Conservation (phyloP, 345 rosid genomes). For the thale cress (Arabidopsis thaliana) region TAIR10.1 NC_003076.8:15571001-15571500, state of each 20-base stretch:
- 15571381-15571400: background rate
- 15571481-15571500: slow-evolving; percentile 31
- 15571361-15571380: background rate
- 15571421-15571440: slow-evolving; percentile 4
- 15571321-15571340: no score
- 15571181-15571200: background rate
- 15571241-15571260: no score
- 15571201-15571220: background rate
- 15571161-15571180: background rate
- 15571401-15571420: background rate
- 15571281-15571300: no score
- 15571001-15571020: slow-evolving; percentile 16
- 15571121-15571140: background rate
- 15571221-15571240: no score
- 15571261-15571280: no score
- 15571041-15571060: slow-evolving; percentile 9
- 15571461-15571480: slow-evolving; percentile 45
- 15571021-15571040: slow-evolving; percentile 13
- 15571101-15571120: background rate
- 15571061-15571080: background rate
- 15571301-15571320: no score
- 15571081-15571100: background rate
- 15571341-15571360: no score
- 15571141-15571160: background rate
- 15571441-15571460: slow-evolving; percentile 31